Evolutionary conservation across 345 rosid species (phyloP), one percentile per base, ranked within the genome.

Genomic region (Citrus sp.): DNA sequence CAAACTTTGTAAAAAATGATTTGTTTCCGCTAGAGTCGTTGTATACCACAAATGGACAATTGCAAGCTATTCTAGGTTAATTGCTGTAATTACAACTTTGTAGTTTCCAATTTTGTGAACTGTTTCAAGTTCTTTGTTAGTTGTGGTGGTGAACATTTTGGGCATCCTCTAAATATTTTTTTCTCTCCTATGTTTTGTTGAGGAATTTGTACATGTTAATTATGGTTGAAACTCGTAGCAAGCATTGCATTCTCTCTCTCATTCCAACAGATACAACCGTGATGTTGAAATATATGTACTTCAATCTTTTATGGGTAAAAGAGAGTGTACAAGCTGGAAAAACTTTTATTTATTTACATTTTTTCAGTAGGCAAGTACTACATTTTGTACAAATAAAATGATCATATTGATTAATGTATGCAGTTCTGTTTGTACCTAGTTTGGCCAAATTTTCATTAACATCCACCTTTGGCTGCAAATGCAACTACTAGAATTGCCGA

Each of bases 1-100:
- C 55, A 12, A 37, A 75, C 70, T 32, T 22, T 72, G 75, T 75
- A 30, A 46, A 75, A 63, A 8, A 40, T 24, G 40, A 8, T 21
- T 10, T 12, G 37, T 34, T 58, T 58, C 34, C 8, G 12, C 49
- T 59, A 24, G 67, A 73, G 5, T 28, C 40, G 9, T 73, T 46
- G 70, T 46, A 75, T 62, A 74, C 68, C 38, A 24, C 60, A 28
- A 51, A 28, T 51, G 74, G 40, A 27, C 61, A 49, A 4, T 70
- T 28, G 59, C 60, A 49, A 62, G 55, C 70, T 42, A 74, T n/a
- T 40, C 42, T 62, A 18, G 74, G n/a, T 27, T 49, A 59, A 74
- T 40, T 74, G 25, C 70, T 75, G 78, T 75, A 75, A 75, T 63
- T 75, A 75, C 27, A 46, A 40, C 25, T 40, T 60, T 60, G 55